Conservation (phyloP, 441 rosid species). For the Brassica balearica region DNA sequence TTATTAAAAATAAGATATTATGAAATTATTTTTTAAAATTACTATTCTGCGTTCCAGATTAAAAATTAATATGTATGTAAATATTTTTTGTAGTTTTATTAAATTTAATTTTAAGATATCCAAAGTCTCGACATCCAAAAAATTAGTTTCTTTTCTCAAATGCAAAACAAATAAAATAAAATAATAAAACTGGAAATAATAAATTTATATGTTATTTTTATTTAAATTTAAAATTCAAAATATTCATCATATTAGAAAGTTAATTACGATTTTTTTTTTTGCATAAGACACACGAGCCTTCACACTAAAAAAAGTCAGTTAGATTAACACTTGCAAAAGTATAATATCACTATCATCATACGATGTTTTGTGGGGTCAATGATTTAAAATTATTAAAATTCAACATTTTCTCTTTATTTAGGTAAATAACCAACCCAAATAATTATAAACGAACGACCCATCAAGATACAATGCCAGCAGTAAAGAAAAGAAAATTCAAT, state of each 20-base stretch:
- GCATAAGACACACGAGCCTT: neutral
- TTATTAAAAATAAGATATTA: no score
- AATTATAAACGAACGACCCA: neutral
- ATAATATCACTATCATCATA: constrained; percentile 28
- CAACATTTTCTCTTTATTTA: constrained; percentile 14
- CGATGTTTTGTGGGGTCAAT: constrained; percentile 30
- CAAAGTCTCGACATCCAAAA: neutral
- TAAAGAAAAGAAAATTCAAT: constrained; percentile 8
- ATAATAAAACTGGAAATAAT: no score
- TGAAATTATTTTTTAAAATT: no score
- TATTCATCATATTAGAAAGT: neutral
- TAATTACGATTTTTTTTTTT: neutral
- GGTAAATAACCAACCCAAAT: neutral
- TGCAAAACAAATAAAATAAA: no score
- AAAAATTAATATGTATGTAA: neutral
- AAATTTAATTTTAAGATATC: no score
- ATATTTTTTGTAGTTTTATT: no score
- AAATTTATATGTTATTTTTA: no score
- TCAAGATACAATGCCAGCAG: constrained; percentile 10
- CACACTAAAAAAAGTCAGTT: neutral
- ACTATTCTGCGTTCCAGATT: neutral
- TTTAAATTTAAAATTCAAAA: no score
- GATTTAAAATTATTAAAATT: neutral
- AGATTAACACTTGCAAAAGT: constrained; percentile 5
- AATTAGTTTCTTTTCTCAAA: neutral